Base-by-base conservation (phyloP, 768 basidiomycete species). In the Trametes cubensis region DNA sequence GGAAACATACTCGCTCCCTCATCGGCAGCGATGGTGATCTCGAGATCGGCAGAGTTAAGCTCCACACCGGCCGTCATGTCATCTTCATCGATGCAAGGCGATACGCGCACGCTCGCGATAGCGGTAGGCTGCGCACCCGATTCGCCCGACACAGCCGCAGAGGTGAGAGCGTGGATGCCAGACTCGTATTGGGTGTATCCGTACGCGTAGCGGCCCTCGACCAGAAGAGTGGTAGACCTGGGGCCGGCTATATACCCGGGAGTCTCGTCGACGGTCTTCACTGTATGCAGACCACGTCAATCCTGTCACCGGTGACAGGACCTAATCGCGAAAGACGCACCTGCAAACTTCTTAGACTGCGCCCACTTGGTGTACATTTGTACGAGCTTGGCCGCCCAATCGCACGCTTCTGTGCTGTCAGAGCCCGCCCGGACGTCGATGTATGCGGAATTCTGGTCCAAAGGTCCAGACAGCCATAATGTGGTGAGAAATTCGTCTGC, bases 341-440 rank as follows among this genome's bases (percentile, higher is more conserved):
- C 67, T 1, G 52, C 58, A 34, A 56, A 66, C 20, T 62, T 54
- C 21, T 47, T 63, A 5, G 65, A 59, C 30, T 63, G 48, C 18
- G 65, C 67, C 67, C 67, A 68, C 25, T 52, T 55, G 18, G 63
- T 66, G 56, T 68, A 68, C 67, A 68, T 68, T 13, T 57, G 56
- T 1, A 51, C 53, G 11, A 68, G 62, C 65, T 55, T 66, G 13
- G 60, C 48, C 1, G 58, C 63, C 62, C 62, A 68, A 38, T 66
- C 67, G 34, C 60, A 66, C 15, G 65, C 63, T 17, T 64, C 65
- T 10, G 62, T 46, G 3, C 55, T 65, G 21, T 50, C 60, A 8
- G 67, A 64, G 18, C 61, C 60, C n/a, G 65, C 60, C n/a, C 51
- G 63, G n/a, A 68, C 49, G 21, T 60, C 60, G 21, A 68, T 57